Conservation (phyloP, 1,139 yeast species). For the Hyphopichia buzzinii region DNA sequence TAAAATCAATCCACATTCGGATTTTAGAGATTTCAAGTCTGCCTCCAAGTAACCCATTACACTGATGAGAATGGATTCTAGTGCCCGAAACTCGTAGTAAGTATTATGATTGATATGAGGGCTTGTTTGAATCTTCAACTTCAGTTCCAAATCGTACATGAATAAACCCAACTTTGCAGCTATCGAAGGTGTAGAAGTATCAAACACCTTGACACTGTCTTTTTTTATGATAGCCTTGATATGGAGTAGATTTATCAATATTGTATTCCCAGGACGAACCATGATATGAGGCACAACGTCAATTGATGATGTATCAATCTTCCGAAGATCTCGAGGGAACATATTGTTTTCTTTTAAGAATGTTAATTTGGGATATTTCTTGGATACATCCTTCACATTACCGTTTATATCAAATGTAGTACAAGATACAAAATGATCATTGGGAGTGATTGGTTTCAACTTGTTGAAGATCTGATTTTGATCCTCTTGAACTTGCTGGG, state of each 20-base stretch:
- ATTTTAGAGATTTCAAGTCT: constrained; percentile 74
- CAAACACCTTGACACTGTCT: constrained; percentile 81
- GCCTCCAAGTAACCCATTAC: constrained; percentile 82
- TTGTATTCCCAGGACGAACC: constrained; percentile 69
- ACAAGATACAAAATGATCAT: constrained; percentile 58
- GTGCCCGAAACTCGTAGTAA: constrained; percentile 80
- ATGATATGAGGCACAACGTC: constrained; percentile 88
- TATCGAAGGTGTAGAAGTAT: constrained; percentile 57
- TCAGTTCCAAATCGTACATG: constrained; percentile 83
- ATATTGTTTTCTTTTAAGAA: constrained; percentile 73
- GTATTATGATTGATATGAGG: constrained; percentile 18
- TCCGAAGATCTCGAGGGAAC: constrained; percentile 79
- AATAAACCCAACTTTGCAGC: constrained; percentile 70
- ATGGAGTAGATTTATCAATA: constrained; percentile 76
- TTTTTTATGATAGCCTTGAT: constrained; percentile 83
- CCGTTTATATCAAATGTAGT: constrained; percentile 77
- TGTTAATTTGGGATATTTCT: constrained; percentile 73
- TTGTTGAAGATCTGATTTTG: constrained; percentile 19
- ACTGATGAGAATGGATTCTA: constrained; percentile 83
- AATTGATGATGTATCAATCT: constrained; percentile 83
- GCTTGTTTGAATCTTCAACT: constrained; percentile 48
- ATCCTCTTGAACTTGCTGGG: too few species aligned
- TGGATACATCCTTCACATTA: constrained; percentile 67
- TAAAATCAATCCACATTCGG: constrained; percentile 73
- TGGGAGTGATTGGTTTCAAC: constrained; percentile 58